These are phyloP conservation scores for Plicaturopsis crispa DNA, from an alignment of 768 basidiomycete genomes.

Conservation along the genomic window DNA sequence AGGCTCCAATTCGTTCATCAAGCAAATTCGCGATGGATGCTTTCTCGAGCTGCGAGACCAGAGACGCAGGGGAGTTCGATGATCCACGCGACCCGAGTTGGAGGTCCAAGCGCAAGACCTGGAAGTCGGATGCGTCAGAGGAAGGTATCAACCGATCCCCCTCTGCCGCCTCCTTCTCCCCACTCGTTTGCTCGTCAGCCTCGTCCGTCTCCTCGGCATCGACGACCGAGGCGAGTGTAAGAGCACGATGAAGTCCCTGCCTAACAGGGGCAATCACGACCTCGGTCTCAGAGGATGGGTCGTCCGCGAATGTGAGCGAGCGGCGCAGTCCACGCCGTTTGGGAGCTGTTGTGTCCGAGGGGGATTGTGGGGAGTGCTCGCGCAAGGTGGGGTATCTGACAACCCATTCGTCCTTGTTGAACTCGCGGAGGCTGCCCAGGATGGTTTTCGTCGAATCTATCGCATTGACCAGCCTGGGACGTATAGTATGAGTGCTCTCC, in stretches of 20 bases:
- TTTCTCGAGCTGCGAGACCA: conserved; percentile 91
- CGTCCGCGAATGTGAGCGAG: conserved; percentile 81
- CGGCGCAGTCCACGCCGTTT: conserved; percentile 37
- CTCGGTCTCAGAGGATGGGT: conserved; percentile 59
- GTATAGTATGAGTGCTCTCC: background rate
- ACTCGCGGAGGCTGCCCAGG: conserved; percentile 61
- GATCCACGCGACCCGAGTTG: conserved; percentile 76
- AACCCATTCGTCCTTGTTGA: conserved; percentile 85
- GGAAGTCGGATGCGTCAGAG: conserved; percentile 55
- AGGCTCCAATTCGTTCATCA: conserved; percentile 71
- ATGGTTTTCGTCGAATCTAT: conserved; percentile 66
- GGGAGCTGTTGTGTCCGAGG: conserved; percentile 26
- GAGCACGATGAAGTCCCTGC: conserved; percentile 44
- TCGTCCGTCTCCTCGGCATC: conserved; percentile 37
- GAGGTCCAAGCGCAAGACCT: conserved; percentile 87
- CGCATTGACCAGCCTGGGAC: conserved; percentile 62
- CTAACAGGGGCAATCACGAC: conserved; percentile 50
- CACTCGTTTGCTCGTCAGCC: conserved; percentile 3
- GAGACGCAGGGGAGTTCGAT: conserved; percentile 46
- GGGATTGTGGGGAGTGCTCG: conserved; percentile 29
- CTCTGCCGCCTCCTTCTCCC: conserved; percentile 21
- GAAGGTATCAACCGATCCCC: conserved; percentile 30
- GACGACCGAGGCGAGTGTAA: conserved; percentile 48
- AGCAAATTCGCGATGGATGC: conserved; percentile 87
- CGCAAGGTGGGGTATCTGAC: conserved; percentile 80